Conservation (phyloP, 306 rosid genomes). For the Pachyrhizus erosus region DNA sequence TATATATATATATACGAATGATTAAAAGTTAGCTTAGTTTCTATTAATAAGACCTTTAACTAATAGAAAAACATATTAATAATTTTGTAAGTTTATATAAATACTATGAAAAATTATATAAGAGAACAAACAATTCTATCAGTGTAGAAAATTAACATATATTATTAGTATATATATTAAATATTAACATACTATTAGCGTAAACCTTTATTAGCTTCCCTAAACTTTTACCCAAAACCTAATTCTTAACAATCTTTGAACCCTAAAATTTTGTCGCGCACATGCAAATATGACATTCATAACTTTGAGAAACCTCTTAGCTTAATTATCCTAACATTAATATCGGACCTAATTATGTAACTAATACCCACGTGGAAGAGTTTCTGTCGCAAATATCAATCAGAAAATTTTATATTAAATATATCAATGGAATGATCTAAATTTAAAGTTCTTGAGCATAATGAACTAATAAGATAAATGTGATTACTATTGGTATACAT, state of each 20-base stretch:
- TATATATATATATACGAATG: too few relatives aligned
- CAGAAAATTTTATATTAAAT: not conserved
- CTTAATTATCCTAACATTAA: not conserved
- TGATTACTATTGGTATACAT: not conserved
- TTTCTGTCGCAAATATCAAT: not conserved
- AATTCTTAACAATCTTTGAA: not conserved
- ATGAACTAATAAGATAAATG: not conserved
- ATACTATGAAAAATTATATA: too few relatives aligned
- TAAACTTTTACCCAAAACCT: not conserved
- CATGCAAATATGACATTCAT: not conserved
- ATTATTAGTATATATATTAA: too few relatives aligned
- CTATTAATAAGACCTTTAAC: too few relatives aligned
- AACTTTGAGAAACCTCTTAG: not conserved
- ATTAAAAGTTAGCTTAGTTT: too few relatives aligned
- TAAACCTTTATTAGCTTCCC: not conserved
- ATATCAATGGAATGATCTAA: not conserved
- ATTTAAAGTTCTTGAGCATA: not conserved
- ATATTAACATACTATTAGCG: too few relatives aligned
- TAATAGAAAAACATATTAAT: too few relatives aligned
- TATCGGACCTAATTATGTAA: not conserved
- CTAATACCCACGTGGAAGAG: not conserved
- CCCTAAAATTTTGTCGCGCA: not conserved
- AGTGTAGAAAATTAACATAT: too few relatives aligned
- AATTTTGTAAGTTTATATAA: too few relatives aligned
- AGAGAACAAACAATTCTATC: too few relatives aligned